Base-by-base conservation (phyloP, 2,329 filamentous ascomycete species). In the Aureobasidium musti region DNA sequence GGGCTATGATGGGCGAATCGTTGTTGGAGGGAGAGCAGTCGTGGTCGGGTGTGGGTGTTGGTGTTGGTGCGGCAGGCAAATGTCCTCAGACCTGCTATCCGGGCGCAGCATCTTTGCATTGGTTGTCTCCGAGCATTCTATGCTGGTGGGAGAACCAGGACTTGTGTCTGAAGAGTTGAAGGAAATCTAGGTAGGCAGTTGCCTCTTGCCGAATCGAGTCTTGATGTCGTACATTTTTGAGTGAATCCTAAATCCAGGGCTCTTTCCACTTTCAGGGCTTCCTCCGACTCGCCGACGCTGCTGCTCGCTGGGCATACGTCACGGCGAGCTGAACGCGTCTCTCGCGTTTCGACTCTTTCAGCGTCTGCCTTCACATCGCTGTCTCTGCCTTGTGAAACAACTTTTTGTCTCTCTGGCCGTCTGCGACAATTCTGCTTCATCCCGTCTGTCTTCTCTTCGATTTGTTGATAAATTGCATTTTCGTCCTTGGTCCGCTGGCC, bases 81-180 rank as follows among this genome's bases (percentile, higher is more conserved):
- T 43, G 61, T 54, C 37, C 52, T 57, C 26, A 41, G 53, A 52
- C 64, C 64, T 66, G 64, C 64, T 66, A 66, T 57, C 64, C 64
- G 64, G 63, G 61, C 47, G 67, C 41, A 39, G 19, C 71, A 73
- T 72, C 69, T 72, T 73, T 68, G 70, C 71, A 73, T 73, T 71
- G 69, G 71, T 64, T 67, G 35, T 59, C 67, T 69, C 63, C 52
- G 59, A 63, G 68, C 71, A 73, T 71, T 61, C 64, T 57, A 68
- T 64, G 50, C 69, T 69, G 59, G 7, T 19, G 45, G 8, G 28
- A 26, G 57, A 61, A 61, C n/a, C 13, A 5, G 28, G 28, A 37
- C 45, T 30, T 30, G 57, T 13, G 54, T 43, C 37, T 30, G 39
- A 33, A 59, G 17, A 59, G 17, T 43, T 43, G 23, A 28, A 39